These are phyloP conservation scores for Lentinula sp. DNA, from an alignment of 768 basidiomycete genomes.

Conservation along the genomic window DNA sequence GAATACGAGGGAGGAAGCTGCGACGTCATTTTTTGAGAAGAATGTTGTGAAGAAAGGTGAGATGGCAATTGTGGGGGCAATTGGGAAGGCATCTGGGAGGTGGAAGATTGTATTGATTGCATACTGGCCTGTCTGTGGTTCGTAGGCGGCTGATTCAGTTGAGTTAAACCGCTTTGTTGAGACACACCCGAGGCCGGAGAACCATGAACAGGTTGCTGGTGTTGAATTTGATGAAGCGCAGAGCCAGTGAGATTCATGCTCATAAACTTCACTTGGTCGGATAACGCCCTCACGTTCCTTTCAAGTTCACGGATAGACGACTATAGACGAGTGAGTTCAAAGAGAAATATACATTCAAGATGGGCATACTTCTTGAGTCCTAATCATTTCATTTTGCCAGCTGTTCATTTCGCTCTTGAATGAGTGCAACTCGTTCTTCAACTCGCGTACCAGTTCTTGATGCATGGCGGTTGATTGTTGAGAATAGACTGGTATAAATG, in stretches of 20 bases:
- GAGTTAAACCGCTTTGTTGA: conserved; percentile 21
- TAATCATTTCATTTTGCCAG: conserved; percentile 77
- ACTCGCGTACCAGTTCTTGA: conserved; percentile 72
- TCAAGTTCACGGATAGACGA: conserved; percentile 76
- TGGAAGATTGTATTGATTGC: conserved; percentile 20
- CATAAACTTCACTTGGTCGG: conserved; percentile 81
- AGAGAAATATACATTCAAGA: background rate
- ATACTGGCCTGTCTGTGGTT: conserved; percentile 35
- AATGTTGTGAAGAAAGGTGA: background rate
- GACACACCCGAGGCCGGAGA: conserved; percentile 33
- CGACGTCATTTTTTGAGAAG: background rate
- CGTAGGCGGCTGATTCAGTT: conserved; percentile 30
- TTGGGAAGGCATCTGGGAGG: background rate
- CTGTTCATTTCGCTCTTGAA: conserved; percentile 75
- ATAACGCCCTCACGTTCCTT: conserved; percentile 64
- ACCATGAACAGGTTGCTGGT: conserved; percentile 32
- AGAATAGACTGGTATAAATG: conserved; percentile 69
- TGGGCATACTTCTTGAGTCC: conserved; percentile 67
- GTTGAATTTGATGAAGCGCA: conserved; percentile 36
- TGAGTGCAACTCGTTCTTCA: conserved; percentile 67
- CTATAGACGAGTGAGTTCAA: conserved; percentile 26
- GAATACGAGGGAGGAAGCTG: background rate
- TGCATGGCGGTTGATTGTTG: conserved; percentile 73
- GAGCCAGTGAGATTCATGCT: conserved; percentile 44
- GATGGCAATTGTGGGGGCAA: background rate